Conservation (phyloP, 2,329 filamentous ascomycete species). For the Colletotrichum spinosum region DNA sequence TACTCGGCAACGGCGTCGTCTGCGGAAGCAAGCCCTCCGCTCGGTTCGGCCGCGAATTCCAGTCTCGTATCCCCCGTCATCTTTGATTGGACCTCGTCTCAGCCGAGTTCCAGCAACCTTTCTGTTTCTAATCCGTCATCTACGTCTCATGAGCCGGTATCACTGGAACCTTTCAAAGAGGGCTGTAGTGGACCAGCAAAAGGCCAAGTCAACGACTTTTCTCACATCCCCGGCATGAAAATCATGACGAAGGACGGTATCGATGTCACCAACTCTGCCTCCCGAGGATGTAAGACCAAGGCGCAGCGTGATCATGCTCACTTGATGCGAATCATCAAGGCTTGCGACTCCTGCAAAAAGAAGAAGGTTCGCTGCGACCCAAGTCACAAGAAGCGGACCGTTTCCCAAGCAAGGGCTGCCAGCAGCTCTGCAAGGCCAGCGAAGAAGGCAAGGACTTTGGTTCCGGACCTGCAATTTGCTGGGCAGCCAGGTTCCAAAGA, state of each 20-base stretch:
- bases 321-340: constrained; percentile 75
- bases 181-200: constrained; percentile 38
- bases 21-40: constrained; percentile 53
- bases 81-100: constrained; percentile 61
- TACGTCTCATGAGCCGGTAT: constrained; percentile 42
- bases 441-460: constrained; percentile 55
- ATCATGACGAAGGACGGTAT: constrained; percentile 73
- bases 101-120: constrained; percentile 45
- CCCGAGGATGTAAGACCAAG: constrained; percentile 73
- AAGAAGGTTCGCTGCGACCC: constrained; percentile 75
- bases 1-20: constrained; percentile 55
- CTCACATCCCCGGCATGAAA: constrained; percentile 71
- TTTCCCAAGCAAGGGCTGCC: constrained; percentile 48
- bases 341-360: constrained; percentile 70
- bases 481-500: no score
- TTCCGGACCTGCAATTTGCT: constrained; percentile 26
- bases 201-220: constrained; percentile 55
- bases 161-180: constrained; percentile 43
- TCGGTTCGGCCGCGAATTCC: constrained; percentile 58
- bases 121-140: constrained; percentile 46
- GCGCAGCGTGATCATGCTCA: constrained; percentile 76
- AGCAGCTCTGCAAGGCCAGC: constrained; percentile 45
- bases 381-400: constrained; percentile 64
- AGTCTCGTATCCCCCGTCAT: constrained; percentile 63
- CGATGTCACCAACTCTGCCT: constrained; percentile 72